phyloP scores from a whole-genome alignment of 2,329 filamentous ascomycete genomes.

The Dendrostoma leiphaemia region DNA sequence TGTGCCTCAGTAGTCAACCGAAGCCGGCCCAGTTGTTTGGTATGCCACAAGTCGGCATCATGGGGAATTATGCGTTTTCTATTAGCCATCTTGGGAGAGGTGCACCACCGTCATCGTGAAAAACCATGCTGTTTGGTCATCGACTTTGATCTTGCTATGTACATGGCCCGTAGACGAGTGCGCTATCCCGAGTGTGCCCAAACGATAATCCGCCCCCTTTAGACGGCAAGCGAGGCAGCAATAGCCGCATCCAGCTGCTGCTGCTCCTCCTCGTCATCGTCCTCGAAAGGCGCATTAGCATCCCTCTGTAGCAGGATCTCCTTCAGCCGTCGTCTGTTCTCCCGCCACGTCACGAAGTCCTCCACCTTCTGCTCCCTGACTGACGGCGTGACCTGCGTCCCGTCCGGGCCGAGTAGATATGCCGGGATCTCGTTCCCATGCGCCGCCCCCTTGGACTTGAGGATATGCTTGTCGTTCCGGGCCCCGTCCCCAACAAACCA shows the following conservation, averaged over 20 bases:
- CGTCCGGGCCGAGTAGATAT: conserved; percentile 51
- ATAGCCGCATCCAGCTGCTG: neutral
- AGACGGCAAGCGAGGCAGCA: too few relatives aligned
- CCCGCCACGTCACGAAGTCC: conserved; percentile 41
- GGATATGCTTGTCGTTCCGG: conserved; percentile 34
- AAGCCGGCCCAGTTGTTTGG: too few relatives aligned
- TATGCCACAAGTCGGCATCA: too few relatives aligned
- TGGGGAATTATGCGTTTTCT: too few relatives aligned
- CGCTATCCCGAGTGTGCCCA: too few relatives aligned
- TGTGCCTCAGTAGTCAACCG: too few relatives aligned
- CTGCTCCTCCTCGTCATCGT: conserved; percentile 30
- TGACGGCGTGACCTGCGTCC: conserved; percentile 58
- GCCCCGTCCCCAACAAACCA: conserved; percentile 63
- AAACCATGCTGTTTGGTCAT: too few relatives aligned
- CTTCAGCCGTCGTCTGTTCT: conserved; percentile 43
- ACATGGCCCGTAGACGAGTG: too few relatives aligned
- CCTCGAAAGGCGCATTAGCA: conserved; percentile 43
- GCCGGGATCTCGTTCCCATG: conserved; percentile 32
- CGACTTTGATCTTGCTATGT: too few relatives aligned
- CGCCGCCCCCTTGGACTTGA: neutral
- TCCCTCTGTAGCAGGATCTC: conserved; percentile 42
- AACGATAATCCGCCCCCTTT: too few relatives aligned
- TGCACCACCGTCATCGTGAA: too few relatives aligned
- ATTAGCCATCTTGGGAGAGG: too few relatives aligned
- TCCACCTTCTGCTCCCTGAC: conserved; percentile 52